These are phyloP conservation scores for Chloranthus sessilifolius DNA, from an alignment of 164 flowering plant species.

Conservation along the genomic window DNA sequence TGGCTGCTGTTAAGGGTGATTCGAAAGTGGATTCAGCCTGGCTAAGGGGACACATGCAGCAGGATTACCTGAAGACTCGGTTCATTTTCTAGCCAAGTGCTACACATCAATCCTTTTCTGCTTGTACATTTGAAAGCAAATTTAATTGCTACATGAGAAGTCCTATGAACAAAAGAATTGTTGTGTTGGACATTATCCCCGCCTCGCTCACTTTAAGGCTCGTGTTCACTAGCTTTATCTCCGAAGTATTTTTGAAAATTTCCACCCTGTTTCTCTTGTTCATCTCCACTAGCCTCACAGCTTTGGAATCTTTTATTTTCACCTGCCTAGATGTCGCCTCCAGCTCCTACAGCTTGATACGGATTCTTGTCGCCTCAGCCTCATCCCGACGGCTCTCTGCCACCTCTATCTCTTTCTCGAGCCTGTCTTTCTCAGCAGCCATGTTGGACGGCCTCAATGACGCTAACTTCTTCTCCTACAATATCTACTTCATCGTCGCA, in stretches of 20 bases:
- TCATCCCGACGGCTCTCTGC: slow-evolving; percentile 65
- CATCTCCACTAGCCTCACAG: slow-evolving; percentile 82
- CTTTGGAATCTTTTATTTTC: slow-evolving; percentile 58
- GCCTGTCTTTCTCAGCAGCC: slow-evolving; percentile 84
- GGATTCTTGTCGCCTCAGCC: slow-evolving; percentile 64
- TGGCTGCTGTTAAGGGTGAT: too few relatives aligned
- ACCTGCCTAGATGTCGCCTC: slow-evolving; percentile 51
- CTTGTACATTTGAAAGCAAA: too few relatives aligned
- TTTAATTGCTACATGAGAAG: too few relatives aligned
- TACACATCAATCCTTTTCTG: too few relatives aligned
- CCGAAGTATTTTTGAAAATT: slow-evolving; percentile 90
- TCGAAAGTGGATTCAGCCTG: too few relatives aligned
- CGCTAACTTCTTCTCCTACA: slow-evolving; percentile 90
- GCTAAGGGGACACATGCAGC: too few relatives aligned
- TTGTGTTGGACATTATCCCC: too few relatives aligned
- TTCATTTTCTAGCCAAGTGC: too few relatives aligned
- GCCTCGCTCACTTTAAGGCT: slow-evolving; percentile 84
- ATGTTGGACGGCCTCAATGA: slow-evolving; percentile 68
- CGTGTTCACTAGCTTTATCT: slow-evolving; percentile 50
- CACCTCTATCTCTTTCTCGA: slow-evolving; percentile 70
- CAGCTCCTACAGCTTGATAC: slow-evolving; percentile 57
- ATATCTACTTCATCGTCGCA: slow-evolving; percentile 89
- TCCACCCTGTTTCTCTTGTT: slow-evolving; percentile 79
- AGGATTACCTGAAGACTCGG: too few relatives aligned
- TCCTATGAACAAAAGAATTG: too few relatives aligned